Evolutionary conservation across 129 eudicot species (phyloP).

Genomic region (Erigeron canadensis): DNA sequence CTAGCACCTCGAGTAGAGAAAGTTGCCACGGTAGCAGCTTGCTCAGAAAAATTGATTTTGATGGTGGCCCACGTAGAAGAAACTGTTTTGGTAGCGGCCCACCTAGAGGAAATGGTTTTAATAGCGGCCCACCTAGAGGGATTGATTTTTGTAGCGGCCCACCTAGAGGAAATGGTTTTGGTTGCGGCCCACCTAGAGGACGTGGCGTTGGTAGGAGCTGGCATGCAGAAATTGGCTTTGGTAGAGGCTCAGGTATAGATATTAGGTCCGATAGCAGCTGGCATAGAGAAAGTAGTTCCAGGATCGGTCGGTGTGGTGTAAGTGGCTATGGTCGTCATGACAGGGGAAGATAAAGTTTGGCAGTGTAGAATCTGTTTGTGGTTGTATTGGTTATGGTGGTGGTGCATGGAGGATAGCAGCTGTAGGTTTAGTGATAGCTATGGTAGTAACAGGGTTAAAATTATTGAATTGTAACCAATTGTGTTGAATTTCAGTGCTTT

Average conservation of each 20-base stretch:
- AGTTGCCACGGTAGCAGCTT: constrained; percentile 39
- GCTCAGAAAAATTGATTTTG: constrained; percentile 14
- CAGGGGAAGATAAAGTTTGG: too few relatives aligned
- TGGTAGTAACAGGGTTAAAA: too few relatives aligned
- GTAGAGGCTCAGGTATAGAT: too few relatives aligned
- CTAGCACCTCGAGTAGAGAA: constrained; percentile 22
- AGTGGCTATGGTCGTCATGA: background rate
- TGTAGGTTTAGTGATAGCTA: too few relatives aligned
- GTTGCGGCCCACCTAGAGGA: background rate
- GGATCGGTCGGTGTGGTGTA: background rate
- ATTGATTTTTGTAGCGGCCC: constrained; percentile 27
- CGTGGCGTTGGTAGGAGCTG: constrained; percentile 24
- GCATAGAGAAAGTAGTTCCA: constrained; percentile 28
- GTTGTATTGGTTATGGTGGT: too few relatives aligned
- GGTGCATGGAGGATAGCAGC: too few relatives aligned
- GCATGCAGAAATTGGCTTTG: constrained; percentile 15
- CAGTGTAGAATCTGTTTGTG: too few relatives aligned
- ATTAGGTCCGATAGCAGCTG: constrained; percentile 26
- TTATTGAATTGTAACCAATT: too few relatives aligned
- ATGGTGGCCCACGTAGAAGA: constrained; percentile 28
- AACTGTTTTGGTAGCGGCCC: constrained; percentile 25
- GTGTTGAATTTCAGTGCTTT: too few relatives aligned
- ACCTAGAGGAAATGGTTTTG: constrained; percentile 31
- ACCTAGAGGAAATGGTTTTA: constrained; percentile 23
- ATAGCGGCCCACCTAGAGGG: constrained; percentile 24